These are phyloP conservation scores for Glycine latifolia DNA, from an alignment of 306 rosid species.

Conservation along the genomic window DNA sequence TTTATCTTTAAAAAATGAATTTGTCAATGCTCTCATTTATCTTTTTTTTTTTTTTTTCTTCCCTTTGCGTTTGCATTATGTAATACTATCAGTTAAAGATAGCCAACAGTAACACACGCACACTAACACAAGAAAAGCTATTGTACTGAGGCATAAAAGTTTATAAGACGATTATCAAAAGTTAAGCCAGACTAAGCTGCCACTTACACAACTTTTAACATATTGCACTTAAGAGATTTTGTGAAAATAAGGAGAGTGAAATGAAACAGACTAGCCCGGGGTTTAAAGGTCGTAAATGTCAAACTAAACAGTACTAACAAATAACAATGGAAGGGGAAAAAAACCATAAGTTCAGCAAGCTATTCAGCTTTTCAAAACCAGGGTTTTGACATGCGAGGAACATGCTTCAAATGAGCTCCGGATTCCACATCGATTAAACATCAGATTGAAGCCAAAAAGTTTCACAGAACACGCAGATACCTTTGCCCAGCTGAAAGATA, in stretches of 20 bases:
- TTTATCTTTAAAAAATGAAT: too few relatives aligned
- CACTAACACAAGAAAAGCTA: background rate
- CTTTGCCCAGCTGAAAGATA: background rate
- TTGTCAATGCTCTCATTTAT: too few relatives aligned
- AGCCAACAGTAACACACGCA: background rate
- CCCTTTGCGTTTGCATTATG: background rate
- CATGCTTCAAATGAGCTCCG: conserved; percentile 23
- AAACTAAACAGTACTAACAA: background rate
- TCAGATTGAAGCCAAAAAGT: conserved; percentile 13
- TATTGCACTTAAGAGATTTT: conserved; percentile 4
- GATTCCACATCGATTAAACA: conserved; percentile 24
- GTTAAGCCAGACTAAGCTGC: conserved; percentile 3
- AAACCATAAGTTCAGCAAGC: background rate
- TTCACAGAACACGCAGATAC: conserved; percentile 1
- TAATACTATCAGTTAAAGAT: conserved; percentile 1
- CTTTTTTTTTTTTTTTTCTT: background rate
- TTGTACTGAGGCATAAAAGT: too few relatives aligned
- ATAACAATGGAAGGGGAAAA: background rate
- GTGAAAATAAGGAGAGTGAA: background rate
- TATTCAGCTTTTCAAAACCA: too few relatives aligned
- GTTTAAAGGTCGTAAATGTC: too few relatives aligned
- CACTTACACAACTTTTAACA: background rate
- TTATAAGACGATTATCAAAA: too few relatives aligned
- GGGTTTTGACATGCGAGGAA: background rate
- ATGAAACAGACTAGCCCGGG: conserved; percentile 1